Conservation (phyloP, 1,139 yeast genomes). For the Fermentozyma sake region DNA sequence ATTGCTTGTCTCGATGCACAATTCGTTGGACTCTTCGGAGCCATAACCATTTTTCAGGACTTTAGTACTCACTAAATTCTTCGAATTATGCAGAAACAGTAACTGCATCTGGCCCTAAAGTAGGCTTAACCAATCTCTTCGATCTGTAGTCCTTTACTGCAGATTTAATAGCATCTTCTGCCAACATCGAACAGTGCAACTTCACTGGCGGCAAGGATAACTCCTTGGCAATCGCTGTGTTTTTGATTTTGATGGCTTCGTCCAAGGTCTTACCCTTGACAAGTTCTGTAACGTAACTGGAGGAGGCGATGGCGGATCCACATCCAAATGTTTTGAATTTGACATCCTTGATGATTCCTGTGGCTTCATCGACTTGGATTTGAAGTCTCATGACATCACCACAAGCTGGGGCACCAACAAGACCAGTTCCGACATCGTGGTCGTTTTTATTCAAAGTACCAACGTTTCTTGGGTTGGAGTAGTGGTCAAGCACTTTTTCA, state of each 20-base stretch:
- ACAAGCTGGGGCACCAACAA: conserved; percentile 98
- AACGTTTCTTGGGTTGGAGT: conserved; percentile 93
- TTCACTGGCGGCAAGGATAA: conserved; percentile 94
- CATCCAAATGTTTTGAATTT: conserved; percentile 98
- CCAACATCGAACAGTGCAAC: conserved; percentile 96
- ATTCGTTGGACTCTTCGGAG: too few species aligned
- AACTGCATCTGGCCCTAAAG: conserved; percentile 47
- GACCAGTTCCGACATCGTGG: conserved; percentile 88
- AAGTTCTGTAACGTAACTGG: conserved; percentile 90
- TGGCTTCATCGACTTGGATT: conserved; percentile 83
- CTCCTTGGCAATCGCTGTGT: conserved; percentile 90
- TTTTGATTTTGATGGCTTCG: conserved; percentile 87
- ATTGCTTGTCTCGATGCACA: too few species aligned
- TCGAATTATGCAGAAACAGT: conserved; percentile 4
- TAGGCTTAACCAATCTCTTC: conserved; percentile 52
- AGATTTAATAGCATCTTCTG: conserved; percentile 96
- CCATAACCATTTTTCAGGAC: neutral
- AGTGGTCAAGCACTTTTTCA: conserved; percentile 82
- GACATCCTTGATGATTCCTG: conserved; percentile 90
- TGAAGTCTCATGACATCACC: conserved; percentile 99
- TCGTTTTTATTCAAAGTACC: conserved; percentile 83
- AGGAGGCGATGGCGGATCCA: conserved; percentile 95
- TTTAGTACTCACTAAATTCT: neutral
- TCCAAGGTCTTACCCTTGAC: conserved; percentile 94
- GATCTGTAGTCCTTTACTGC: conserved; percentile 93